Evolutionary conservation across 352 stramenopile species (phyloP).

Genomic region (Phytophthora boehmeriae): DNA sequence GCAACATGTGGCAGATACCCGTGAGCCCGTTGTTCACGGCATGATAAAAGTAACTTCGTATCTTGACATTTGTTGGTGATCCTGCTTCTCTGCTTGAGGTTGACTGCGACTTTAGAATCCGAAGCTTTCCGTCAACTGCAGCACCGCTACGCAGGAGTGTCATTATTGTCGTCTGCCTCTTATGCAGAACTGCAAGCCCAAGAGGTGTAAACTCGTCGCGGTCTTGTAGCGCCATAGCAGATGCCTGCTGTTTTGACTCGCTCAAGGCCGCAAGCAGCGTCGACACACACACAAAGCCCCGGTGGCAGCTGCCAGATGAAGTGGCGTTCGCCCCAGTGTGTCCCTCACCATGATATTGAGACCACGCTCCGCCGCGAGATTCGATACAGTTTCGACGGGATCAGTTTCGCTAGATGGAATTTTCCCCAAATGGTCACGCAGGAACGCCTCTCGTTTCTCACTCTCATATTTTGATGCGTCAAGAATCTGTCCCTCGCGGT

Average conservation of each 20-base stretch:
- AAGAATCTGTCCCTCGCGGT: conserved; percentile 35
- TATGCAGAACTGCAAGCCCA: conserved; percentile 55
- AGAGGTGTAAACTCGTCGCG: conserved; percentile 58
- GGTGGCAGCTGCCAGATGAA: conserved; percentile 75
- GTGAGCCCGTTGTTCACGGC: conserved; percentile 72
- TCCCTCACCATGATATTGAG: conserved; percentile 51
- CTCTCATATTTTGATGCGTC: conserved; percentile 38
- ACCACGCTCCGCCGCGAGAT: conserved; percentile 54
- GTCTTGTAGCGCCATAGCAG: conserved; percentile 46
- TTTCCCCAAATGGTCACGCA: conserved; percentile 34
- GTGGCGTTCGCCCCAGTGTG: conserved; percentile 52
- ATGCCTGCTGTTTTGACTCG: conserved; percentile 27
- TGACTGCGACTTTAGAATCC: conserved; percentile 15
- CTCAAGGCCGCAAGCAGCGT: conserved; percentile 51
- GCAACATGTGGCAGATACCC: conserved; percentile 79
- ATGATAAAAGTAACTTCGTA: conserved; percentile 76
- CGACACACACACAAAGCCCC: conserved; percentile 79
- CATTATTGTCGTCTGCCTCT: conserved; percentile 79
- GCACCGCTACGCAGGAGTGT: conserved; percentile 71
- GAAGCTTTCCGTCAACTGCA: conserved; percentile 56
- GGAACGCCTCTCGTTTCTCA: conserved; percentile 54
- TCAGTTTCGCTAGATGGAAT: conserved; percentile 59
- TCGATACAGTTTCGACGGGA: conserved; percentile 80
- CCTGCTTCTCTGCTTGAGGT: conserved; percentile 11
- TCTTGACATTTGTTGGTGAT: conserved; percentile 23